Conservation (phyloP, 306 rosid genomes). For the Citrullus mucosospermus region DNA sequence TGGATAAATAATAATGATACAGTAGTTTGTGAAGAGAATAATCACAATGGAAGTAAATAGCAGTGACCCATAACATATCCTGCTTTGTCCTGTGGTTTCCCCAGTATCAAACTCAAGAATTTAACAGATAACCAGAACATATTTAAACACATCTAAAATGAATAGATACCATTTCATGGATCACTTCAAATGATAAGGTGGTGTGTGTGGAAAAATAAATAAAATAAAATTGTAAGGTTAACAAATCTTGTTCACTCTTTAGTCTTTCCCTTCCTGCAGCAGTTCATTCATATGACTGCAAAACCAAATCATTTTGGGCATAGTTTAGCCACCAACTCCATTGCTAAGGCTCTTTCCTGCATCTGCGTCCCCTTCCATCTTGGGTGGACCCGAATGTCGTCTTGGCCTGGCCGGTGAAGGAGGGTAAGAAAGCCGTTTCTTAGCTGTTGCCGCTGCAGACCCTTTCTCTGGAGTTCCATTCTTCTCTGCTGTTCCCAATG, state of each 20-base stretch:
- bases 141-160: neutral
- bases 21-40: neutral
- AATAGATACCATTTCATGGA: slow-evolving; percentile 1
- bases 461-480: slow-evolving; percentile 31
- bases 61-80: neutral
- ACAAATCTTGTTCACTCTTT: neutral
- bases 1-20: neutral
- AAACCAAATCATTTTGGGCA: neutral
- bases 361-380: slow-evolving; percentile 38
- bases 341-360: slow-evolving; percentile 30
- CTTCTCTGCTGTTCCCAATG: slow-evolving; percentile 9
- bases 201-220: neutral
- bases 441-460: slow-evolving; percentile 19
- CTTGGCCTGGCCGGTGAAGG: slow-evolving; percentile 22
- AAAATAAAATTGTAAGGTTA: neutral
- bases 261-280: neutral
- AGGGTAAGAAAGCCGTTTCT: slow-evolving; percentile 45
- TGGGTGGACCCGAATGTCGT: slow-evolving; percentile 45
- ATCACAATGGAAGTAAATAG: slow-evolving; percentile 4
- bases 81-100: neutral
- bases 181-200: neutral
- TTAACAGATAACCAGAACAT: neutral
- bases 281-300: neutral
- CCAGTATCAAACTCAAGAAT: neutral
- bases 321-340: slow-evolving; percentile 22